Conservation (phyloP, 2,329 filamentous ascomycete genomes). For the Metarhizium brunneum region DNA sequence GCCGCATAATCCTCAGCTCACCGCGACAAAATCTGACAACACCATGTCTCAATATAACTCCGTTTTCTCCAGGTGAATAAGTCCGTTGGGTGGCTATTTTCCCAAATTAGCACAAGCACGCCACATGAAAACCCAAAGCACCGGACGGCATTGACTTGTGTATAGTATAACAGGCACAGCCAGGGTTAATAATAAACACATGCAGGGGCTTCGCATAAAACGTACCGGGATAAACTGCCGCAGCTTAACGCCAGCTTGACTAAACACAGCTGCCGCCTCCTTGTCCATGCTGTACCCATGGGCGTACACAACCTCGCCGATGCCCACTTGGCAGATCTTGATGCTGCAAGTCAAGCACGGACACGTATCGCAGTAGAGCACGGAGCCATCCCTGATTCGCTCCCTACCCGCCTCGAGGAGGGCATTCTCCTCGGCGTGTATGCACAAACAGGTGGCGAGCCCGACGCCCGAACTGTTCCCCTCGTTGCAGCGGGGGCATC, state of each 20-base stretch:
- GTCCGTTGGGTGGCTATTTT: conserved; percentile 49
- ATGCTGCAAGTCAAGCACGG: conserved; percentile 96
- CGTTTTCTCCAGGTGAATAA: conserved; percentile 52
- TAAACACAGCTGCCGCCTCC: conserved; percentile 72
- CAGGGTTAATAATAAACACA: background rate
- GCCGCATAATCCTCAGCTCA: background rate
- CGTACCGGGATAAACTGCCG: conserved; percentile 81
- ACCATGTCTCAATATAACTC: conserved; percentile 22
- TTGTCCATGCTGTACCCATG: conserved; percentile 92
- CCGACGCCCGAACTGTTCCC: conserved; percentile 60
- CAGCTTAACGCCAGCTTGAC: conserved; percentile 72
- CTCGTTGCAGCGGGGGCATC: conserved; percentile 79
- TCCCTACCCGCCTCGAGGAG: conserved; percentile 89
- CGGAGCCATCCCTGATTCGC: conserved; percentile 70
- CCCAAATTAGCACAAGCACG: conserved; percentile 12
- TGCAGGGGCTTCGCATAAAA: conserved; percentile 13
- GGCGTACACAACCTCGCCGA: conserved; percentile 89
- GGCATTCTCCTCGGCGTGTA: conserved; percentile 98
- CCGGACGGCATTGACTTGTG: background rate
- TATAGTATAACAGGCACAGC: background rate
- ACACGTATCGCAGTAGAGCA: conserved; percentile 92
- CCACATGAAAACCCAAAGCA: background rate
- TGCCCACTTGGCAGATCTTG: conserved; percentile 96
- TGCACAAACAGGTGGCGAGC: conserved; percentile 81
- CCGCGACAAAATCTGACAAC: background rate